phyloP scores from a whole-genome alignment of 768 basidiomycete species.

The Leccinum sublutescens region DNA sequence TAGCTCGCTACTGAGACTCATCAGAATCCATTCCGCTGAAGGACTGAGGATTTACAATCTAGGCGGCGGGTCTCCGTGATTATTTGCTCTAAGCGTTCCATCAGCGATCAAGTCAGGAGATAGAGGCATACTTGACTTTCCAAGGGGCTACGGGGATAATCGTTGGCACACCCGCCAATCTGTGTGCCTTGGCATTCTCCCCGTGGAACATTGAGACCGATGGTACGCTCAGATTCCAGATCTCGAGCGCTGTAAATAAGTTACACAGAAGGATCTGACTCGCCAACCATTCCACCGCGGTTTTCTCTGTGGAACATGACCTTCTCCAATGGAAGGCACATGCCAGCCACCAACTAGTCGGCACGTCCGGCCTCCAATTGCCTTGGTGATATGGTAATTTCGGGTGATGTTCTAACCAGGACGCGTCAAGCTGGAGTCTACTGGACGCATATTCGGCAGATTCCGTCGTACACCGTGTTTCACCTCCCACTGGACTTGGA shows the following conservation, averaged over 20 bases:
- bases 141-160: too few species aligned
- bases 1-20: background rate
- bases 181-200: background rate
- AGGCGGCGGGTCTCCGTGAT: accelerated
- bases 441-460: background rate
- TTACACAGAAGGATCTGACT: background rate
- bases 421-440: background rate
- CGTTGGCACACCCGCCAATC: too few species aligned
- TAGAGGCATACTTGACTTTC: background rate
- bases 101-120: background rate
- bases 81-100: background rate
- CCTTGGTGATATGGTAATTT: background rate
- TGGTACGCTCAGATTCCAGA: background rate
- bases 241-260: background rate
- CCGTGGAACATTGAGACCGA: background rate
- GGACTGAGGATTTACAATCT: background rate
- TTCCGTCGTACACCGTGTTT: background rate
- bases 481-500: background rate
- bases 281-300: too few species aligned
- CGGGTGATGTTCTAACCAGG: background rate
- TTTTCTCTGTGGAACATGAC: background rate
- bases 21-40: constrained; percentile 1
- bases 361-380: background rate
- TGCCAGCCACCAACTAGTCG: background rate
- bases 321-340: background rate